These are phyloP conservation scores for Rhamnella rubrinervis DNA, from an alignment of 331 rosid genomes.

Conservation along the genomic window DNA sequence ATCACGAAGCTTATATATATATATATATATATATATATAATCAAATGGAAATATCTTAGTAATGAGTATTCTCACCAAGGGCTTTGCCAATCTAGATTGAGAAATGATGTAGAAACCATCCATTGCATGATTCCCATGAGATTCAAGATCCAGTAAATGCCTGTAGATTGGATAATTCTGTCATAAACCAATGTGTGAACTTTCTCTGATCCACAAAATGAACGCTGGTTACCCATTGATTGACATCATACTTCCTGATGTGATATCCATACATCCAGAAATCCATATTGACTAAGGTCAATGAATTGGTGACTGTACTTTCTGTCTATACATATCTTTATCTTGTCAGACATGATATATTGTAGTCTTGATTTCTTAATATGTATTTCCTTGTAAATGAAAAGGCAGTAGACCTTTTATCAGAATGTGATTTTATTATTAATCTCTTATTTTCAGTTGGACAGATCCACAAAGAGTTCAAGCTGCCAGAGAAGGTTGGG, in stretches of 20 bases:
- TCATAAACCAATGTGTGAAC: background rate
- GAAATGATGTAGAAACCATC: background rate
- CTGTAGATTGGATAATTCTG: too few relatives aligned
- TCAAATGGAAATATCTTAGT: too few relatives aligned
- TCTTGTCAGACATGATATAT: too few relatives aligned
- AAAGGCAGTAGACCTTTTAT: background rate
- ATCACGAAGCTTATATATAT: background rate
- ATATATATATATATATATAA: too few relatives aligned
- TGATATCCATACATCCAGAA: too few relatives aligned
- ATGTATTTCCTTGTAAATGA: background rate
- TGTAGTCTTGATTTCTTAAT: too few relatives aligned
- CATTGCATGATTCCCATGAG: conserved; percentile 2
- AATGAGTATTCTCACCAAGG: background rate
- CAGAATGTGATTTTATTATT: conserved; percentile 9
- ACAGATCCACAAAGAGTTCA: conserved; percentile 91
- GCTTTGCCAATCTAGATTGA: background rate
- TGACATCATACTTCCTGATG: too few relatives aligned
- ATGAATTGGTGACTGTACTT: conserved; percentile 1
- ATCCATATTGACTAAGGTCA: background rate
- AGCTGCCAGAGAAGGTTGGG: conserved; percentile 88
- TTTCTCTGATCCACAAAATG: background rate
- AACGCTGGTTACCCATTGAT: too few relatives aligned
- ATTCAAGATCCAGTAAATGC: too few relatives aligned
- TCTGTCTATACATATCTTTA: background rate
- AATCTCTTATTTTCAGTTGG: conserved; percentile 53